Percentiles rank a stretch among this genome's conserved stretches.
Conservation (phyloP, 2,329 filamentous ascomycete species). For the Didymellaceae sp. region DNA sequence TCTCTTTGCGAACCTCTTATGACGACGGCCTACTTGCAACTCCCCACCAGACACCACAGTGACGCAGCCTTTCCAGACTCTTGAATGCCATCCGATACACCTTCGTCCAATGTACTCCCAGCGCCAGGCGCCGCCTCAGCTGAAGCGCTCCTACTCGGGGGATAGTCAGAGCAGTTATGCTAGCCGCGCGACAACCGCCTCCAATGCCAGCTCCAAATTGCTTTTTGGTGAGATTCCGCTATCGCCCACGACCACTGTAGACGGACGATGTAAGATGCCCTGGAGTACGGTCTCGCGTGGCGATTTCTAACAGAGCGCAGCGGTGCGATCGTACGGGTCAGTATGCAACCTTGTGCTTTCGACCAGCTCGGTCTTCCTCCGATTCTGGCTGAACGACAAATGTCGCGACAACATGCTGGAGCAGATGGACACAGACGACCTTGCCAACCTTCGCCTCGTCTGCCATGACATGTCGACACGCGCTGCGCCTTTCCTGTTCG, state of each 20-base stretch:
- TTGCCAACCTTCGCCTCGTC: slow-evolving; percentile 65
- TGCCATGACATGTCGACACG: slow-evolving; percentile 74
- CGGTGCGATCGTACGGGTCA: slow-evolving; percentile 54
- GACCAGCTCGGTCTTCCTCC: slow-evolving; percentile 56
- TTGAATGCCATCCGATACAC: slow-evolving; percentile 26
- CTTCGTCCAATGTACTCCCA: slow-evolving; percentile 42
- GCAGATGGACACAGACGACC: slow-evolving; percentile 50
- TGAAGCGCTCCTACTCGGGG: slow-evolving; percentile 47
- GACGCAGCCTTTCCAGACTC: slow-evolving; percentile 19
- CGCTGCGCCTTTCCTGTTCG: slow-evolving; percentile 73
- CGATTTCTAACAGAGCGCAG: slow-evolving; percentile 40
- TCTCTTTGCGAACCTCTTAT: slow-evolving; percentile 18
- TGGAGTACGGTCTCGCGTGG: slow-evolving; percentile 10
- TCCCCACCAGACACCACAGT: slow-evolving; percentile 18
- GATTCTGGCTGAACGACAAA: slow-evolving; percentile 57
- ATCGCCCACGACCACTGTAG: slow-evolving; percentile 47
- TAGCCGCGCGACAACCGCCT: slow-evolving; percentile 44
- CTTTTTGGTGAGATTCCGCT: slow-evolving; percentile 60
- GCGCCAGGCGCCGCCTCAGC: slow-evolving; percentile 42
- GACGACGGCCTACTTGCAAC: slow-evolving; percentile 16
- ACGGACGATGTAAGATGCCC: slow-evolving; percentile 45
- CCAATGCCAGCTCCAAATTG: slow-evolving; percentile 48
- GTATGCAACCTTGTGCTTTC: slow-evolving; percentile 58
- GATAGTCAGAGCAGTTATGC: slow-evolving; percentile 48
- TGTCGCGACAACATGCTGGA: slow-evolving; percentile 55